phyloP scores from a whole-genome alignment of 2,329 filamentous ascomycete species.

The Calycina herbarum region DNA sequence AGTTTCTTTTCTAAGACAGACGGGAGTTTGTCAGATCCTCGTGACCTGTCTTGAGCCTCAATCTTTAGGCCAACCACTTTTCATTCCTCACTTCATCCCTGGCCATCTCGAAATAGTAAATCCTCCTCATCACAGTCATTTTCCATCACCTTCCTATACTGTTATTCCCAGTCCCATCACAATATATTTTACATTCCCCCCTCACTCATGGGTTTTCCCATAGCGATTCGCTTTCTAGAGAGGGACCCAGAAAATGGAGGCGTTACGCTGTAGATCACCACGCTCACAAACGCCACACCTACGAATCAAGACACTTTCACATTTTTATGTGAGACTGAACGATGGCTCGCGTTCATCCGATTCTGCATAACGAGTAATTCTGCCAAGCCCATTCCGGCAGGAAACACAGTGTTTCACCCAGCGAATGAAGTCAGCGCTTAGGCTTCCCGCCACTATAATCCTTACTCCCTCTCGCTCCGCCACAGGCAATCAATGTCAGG shows the following conservation, averaged over 20 bases:
- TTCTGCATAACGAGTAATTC: slow-evolving; percentile 7
- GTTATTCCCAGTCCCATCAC: neutral
- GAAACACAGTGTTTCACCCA: slow-evolving; percentile 7
- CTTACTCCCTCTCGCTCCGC: neutral
- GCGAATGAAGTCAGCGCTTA: slow-evolving; percentile 11
- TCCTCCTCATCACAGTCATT: neutral
- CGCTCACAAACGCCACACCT: neutral
- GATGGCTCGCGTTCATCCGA: neutral
- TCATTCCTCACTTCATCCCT: neutral
- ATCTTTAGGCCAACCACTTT: no score
- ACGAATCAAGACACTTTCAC: neutral
- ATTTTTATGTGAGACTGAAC: neutral
- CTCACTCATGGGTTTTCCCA: neutral
- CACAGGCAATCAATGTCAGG: neutral
- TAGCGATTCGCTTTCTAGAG: neutral
- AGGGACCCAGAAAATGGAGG: neutral
- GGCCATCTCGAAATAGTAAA: neutral
- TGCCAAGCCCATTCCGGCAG: slow-evolving; percentile 4
- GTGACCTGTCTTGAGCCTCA: no score
- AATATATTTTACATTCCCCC: neutral
- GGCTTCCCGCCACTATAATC: neutral
- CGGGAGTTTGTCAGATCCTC: no score
- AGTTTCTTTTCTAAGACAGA: no score
- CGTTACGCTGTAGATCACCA: neutral
- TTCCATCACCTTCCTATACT: neutral